A percentile compares a stretch with the other conserved stretches of the same genome.
phyloP scores from a whole-genome alignment of 78 protist genomes.

The Dictyostelium capitatum region DNA sequence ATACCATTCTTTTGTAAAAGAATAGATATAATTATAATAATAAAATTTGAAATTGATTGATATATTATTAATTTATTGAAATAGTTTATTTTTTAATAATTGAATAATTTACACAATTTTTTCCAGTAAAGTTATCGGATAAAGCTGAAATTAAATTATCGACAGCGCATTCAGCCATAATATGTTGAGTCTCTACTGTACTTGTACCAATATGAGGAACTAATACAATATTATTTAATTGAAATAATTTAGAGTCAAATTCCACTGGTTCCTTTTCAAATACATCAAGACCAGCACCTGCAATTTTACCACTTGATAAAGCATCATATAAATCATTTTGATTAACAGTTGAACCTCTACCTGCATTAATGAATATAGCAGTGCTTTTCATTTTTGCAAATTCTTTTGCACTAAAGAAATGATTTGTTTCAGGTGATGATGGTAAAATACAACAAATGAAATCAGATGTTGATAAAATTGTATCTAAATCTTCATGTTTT shows the following conservation, averaged over 20 bases:
- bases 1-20: too few species aligned
- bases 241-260: neutral
- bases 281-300: conserved; percentile 80
- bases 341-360: conserved; percentile 60
- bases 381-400: conserved; percentile 43
- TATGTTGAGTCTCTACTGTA: neutral
- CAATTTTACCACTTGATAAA: conserved; percentile 11
- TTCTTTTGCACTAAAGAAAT: neutral
- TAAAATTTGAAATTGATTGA: too few species aligned
- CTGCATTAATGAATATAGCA: conserved; percentile 58
- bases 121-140: neutral
- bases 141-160: conserved; percentile 17
- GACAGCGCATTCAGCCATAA: conserved; percentile 14
- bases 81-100: conserved; percentile 7
- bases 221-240: neutral
- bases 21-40: too few species aligned
- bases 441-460: conserved; percentile 27
- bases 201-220: conserved; percentile 2
- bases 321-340: conserved; percentile 55
- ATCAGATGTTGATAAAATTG: conserved; percentile 20
- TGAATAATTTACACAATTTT: conserved; percentile 34
- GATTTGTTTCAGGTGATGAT: conserved; percentile 24
- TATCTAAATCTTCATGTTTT: neutral
- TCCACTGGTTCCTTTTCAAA: conserved; percentile 58
- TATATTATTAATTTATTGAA: too few species aligned